Evolutionary conservation across 768 basidiomycete species (phyloP).

Genomic region (Leucosporidium scottii): DNA sequence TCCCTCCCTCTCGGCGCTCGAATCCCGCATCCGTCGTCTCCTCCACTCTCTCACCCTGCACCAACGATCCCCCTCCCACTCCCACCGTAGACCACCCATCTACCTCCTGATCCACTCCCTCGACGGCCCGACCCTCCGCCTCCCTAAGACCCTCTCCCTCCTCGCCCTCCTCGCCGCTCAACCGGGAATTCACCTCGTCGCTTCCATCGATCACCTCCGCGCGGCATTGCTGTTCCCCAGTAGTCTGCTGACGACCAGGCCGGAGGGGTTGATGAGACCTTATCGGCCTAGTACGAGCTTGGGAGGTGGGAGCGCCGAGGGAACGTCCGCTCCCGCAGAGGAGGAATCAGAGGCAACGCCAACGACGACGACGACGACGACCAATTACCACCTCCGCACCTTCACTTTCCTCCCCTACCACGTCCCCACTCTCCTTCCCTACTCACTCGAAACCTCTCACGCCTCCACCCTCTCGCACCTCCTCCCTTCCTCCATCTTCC

Average conservation of each 20-base stretch:
- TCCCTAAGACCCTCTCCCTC: slow-evolving; percentile 56
- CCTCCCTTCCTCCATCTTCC: slow-evolving; percentile 50
- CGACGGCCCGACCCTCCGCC: slow-evolving; percentile 65
- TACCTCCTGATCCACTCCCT: slow-evolving; percentile 84
- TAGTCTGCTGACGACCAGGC: slow-evolving; percentile 38
- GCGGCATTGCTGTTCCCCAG: slow-evolving; percentile 78
- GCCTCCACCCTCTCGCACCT: slow-evolving; percentile 25
- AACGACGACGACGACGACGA: no score
- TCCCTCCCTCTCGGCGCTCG: slow-evolving; percentile 45
- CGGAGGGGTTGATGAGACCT: neutral
- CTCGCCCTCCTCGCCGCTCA: slow-evolving; percentile 67
- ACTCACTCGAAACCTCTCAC: slow-evolving; percentile 61
- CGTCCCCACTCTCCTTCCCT: slow-evolving; percentile 72
- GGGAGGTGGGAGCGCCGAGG: slow-evolving; percentile 48
- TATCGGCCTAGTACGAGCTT: slow-evolving; percentile 13
- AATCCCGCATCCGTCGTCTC: slow-evolving; percentile 60
- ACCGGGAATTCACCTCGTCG: slow-evolving; percentile 69
- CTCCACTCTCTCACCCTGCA: slow-evolving; percentile 51
- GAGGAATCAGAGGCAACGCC: slow-evolving; percentile 17
- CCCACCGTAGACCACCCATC: slow-evolving; percentile 47
- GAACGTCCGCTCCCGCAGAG: slow-evolving; percentile 1
- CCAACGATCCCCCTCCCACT: slow-evolving; percentile 37
- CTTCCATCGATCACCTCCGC: slow-evolving; percentile 80
- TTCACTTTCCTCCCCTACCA: slow-evolving; percentile 78
- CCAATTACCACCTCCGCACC: slow-evolving; percentile 47